A percentile compares a stretch with the other conserved stretches of the same genome.
phyloP scores from a whole-genome alignment of 441 rosid species.

The Eruca vesicaria region DNA sequence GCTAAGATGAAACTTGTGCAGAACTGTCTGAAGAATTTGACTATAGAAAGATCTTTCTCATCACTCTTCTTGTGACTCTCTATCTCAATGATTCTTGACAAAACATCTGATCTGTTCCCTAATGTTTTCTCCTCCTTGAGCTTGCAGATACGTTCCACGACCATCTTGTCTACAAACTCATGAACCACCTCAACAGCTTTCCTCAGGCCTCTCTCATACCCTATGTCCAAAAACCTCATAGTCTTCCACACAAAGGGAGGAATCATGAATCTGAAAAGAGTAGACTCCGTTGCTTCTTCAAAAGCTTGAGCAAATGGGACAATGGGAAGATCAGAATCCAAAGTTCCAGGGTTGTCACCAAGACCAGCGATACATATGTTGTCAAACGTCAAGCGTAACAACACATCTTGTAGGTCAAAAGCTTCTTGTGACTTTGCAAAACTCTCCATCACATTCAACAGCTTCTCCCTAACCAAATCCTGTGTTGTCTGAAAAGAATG shows the following conservation, averaged over 20 bases:
- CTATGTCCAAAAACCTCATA: slow-evolving; percentile 52
- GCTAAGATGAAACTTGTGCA: slow-evolving; percentile 72
- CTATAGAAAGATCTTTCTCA: slow-evolving; percentile 32
- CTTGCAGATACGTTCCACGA: slow-evolving; percentile 41
- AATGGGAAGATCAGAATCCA: slow-evolving; percentile 49
- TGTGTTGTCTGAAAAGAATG: slow-evolving; percentile 52
- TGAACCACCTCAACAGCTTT: slow-evolving; percentile 57
- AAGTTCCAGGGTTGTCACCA: slow-evolving; percentile 70
- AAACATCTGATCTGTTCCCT: slow-evolving; percentile 47
- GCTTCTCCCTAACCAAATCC: slow-evolving; percentile 49
- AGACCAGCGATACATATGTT: slow-evolving; percentile 70
- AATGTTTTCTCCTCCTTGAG: slow-evolving; percentile 34
- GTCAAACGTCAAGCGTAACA: slow-evolving; percentile 76
- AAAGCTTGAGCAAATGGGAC: slow-evolving; percentile 77
- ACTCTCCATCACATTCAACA: slow-evolving; percentile 48
- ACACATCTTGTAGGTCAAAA: slow-evolving; percentile 68
- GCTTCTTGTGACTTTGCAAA: slow-evolving; percentile 36
- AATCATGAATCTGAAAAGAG: slow-evolving; percentile 52
- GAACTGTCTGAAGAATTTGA: slow-evolving; percentile 54
- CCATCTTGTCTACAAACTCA: slow-evolving; percentile 56
- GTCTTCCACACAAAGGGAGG: slow-evolving; percentile 69
- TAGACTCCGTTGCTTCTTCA: slow-evolving; percentile 70
- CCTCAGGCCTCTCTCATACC: slow-evolving; percentile 58
- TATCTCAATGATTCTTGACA: slow-evolving; percentile 54
- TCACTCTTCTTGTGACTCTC: slow-evolving; percentile 35